Evolutionary conservation across 306 rosid species (phyloP).

Genomic region (Castanospermum australe): DNA sequence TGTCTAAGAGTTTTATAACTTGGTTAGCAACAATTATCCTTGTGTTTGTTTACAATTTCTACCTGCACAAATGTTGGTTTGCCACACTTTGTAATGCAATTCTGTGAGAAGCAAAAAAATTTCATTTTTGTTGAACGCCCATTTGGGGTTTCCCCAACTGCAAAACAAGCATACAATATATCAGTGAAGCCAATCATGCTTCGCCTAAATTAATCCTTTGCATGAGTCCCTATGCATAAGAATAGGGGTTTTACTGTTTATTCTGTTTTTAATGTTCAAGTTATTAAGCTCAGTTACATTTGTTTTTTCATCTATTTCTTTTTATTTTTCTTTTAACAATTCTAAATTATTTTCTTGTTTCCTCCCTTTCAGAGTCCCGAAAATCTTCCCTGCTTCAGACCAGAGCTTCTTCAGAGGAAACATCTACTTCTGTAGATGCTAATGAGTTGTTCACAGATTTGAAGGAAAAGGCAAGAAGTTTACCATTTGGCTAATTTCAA

Average conservation of each 20-base stretch:
- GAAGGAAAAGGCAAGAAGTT: constrained; percentile 82
- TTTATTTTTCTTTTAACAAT: not conserved
- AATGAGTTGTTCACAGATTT: constrained; percentile 75
- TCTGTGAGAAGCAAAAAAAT: too few relatives aligned
- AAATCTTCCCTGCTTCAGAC: constrained; percentile 55
- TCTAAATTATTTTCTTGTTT: not conserved
- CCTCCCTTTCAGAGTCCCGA: constrained; percentile 45
- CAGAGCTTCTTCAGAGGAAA: constrained; percentile 88
- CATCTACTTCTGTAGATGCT: constrained; percentile 68
- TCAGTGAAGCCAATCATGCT: not conserved
- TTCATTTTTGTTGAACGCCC: too few relatives aligned
- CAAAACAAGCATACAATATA: too few relatives aligned
- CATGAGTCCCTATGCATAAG: not conserved
- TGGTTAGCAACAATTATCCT: not conserved
- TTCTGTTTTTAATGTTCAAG: not conserved
- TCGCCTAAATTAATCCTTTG: not conserved
- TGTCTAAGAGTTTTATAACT: not conserved
- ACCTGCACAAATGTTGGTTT: too few relatives aligned
- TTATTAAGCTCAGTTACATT: not conserved
- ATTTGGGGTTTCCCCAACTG: too few relatives aligned
- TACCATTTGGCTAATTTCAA: constrained; percentile 11
- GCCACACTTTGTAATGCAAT: too few relatives aligned
- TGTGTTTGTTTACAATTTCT: too few relatives aligned
- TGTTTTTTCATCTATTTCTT: not conserved
- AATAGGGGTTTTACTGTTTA: not conserved